Base-by-base conservation (phyloP, 2,329 filamentous ascomycete species). In the Trichoderma koningiopsis region DNA sequence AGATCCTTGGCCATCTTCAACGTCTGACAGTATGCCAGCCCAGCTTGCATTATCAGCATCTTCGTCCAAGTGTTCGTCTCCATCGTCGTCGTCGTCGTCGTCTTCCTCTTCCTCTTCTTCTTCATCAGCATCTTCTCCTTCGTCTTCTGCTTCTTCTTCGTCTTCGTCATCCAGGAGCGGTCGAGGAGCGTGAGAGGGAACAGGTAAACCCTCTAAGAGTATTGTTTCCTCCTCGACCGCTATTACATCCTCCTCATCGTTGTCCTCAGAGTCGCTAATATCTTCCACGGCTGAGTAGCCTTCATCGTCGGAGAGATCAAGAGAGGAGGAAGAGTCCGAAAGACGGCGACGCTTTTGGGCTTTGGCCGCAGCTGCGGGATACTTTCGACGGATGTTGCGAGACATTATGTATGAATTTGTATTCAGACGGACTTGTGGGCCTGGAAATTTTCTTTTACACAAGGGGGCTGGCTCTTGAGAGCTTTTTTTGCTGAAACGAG, bases 151-250 rank as follows among this genome's bases (percentile, higher is more conserved):
- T 5, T 81, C 79, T 4, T 82, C 81, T 0, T 79, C 77, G 19
- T 79, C 75, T 40, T 77, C 74, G 19, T 77, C 77, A 40, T 81
- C 76, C 16, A 71, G 68, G 68, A 72, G 79, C 76, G 86, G 84
- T 83, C 85, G 86, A 85, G 86, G 83, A 81, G 85, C 80, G 75
- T 77, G 78, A 74, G 78, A 75, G 71, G 78, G 77, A 49, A 81
- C 77, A 35, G 77, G 77, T 73, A 78, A 76, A 72, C 79, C 80
- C 72, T 84, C 80, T 68, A 80, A 79, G 69, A 92, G 83, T 71
- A 94, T 92, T 74, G 90, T 88, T 78, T 89, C 86, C 82, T 94
- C 92, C 86, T 96, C 92, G 83, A 89, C 86, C 84, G 89, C 88
- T 76, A 91, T 87, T 68, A 95, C 88, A 84, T 92, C 88, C 72